Percentiles rank a stretch among this genome's conserved stretches.
Conservation (phyloP, 306 rosid species). For the Ormosia semicastrata region DNA sequence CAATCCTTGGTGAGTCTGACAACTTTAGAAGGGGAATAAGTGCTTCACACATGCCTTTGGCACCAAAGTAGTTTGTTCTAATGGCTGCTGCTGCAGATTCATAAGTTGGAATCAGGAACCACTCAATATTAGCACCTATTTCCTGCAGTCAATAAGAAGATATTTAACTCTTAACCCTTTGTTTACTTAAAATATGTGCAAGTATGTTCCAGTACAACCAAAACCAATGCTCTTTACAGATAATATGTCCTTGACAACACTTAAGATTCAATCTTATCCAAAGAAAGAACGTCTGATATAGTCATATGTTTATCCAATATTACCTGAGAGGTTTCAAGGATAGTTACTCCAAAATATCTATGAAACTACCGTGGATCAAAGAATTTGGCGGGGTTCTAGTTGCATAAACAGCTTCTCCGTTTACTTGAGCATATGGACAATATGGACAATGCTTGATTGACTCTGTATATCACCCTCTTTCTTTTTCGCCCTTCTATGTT, state of each 20-base stretch:
- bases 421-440: too few relatives aligned
- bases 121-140: background rate
- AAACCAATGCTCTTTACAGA: background rate
- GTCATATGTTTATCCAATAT: background rate
- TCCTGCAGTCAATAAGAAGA: background rate
- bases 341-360: too few relatives aligned
- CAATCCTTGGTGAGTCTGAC: conserved; percentile 41
- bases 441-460: too few relatives aligned
- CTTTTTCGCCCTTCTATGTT: too few relatives aligned
- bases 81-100: conserved; percentile 25
- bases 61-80: too few relatives aligned
- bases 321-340: background rate
- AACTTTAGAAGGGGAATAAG: conserved; percentile 24
- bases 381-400: too few relatives aligned
- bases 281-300: background rate
- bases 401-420: too few relatives aligned
- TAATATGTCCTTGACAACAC: background rate
- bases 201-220: background rate
- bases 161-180: background rate
- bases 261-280: too few relatives aligned
- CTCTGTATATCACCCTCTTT: too few relatives aligned
- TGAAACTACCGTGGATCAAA: too few relatives aligned
- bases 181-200: background rate
- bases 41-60: too few relatives aligned
- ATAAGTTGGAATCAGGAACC: background rate